Percentiles rank a stretch among this genome's conserved stretches.
These are phyloP conservation scores for Sphaerobolus stellatus DNA, from an alignment of 1,284 basidiomycete species.

Conservation along the genomic window DNA sequence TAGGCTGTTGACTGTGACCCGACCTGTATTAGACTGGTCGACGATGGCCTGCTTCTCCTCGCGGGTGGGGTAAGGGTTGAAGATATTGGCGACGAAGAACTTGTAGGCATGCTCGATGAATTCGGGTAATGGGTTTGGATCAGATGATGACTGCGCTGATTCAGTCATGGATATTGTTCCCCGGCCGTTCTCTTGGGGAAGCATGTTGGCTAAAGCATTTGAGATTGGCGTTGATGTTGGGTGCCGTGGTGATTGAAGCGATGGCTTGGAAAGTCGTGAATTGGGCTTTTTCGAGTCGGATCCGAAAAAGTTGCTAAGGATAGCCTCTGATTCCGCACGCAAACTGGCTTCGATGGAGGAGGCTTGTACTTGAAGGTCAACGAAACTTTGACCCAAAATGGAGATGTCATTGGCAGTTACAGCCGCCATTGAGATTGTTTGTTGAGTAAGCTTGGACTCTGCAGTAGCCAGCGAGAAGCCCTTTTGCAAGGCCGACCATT, in stretches of 20 bases:
- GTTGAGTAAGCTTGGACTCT: neutral
- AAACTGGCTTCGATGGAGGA: neutral
- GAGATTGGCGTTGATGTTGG: constrained; percentile 3
- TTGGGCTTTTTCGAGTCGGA: neutral
- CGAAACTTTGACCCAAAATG: neutral
- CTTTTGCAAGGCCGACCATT: neutral
- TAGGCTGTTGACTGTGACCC: constrained; percentile 32
- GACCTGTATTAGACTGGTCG: constrained; percentile 16
- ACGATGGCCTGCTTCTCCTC: constrained; percentile 30
- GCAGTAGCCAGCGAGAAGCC: neutral
- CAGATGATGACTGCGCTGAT: neutral
- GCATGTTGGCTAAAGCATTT: neutral
- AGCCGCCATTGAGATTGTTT: neutral
- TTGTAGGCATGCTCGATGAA: constrained; percentile 13
- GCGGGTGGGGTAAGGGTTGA: constrained; percentile 50
- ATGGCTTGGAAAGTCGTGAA: constrained; percentile 1
- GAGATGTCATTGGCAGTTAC: neutral
- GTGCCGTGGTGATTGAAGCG: constrained; percentile 2
- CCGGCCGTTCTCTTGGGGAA: neutral
- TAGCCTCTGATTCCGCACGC: neutral
- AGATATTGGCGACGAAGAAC: constrained; percentile 40
- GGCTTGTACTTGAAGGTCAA: neutral
- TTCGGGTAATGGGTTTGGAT: constrained; percentile 9
- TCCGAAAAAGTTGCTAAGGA: neutral
- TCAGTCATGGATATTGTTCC: neutral